Percentiles rank a stretch among this genome's conserved stretches.
phyloP scores from a whole-genome alignment of 2,329 filamentous ascomycete species.

The Aspergillus calidoustus region DNA sequence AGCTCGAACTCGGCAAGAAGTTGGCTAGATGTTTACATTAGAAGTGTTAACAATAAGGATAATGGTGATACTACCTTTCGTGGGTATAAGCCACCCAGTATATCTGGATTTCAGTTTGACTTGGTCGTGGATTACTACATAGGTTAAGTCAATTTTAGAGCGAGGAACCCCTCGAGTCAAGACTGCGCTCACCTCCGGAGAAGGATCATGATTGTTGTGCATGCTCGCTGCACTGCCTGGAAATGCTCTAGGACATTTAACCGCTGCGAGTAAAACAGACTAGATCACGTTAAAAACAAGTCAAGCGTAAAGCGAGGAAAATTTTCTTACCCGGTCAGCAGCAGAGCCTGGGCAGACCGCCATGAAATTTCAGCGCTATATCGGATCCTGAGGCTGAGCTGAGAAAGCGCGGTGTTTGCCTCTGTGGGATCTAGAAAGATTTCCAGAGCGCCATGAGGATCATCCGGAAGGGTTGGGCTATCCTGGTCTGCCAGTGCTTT shows the following conservation, averaged over 20 bases:
- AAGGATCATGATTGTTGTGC: constrained; percentile 4
- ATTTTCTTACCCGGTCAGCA: background rate
- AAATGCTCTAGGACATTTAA: background rate
- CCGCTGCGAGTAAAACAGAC: background rate
- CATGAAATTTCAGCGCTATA: background rate
- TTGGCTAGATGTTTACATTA: background rate
- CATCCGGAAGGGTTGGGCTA: background rate
- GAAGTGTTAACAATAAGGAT: background rate
- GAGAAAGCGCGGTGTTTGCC: background rate
- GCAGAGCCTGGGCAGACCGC: background rate
- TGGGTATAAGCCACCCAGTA: background rate
- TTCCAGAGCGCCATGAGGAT: background rate
- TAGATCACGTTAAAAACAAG: background rate
- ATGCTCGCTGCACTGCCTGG: constrained; percentile 1
- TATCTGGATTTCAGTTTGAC: background rate
- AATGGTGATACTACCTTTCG: background rate
- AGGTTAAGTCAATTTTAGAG: background rate
- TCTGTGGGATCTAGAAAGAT: background rate
- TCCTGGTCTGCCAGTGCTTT: background rate
- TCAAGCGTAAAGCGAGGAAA: background rate
- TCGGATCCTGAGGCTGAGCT: background rate
- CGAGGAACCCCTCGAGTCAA: background rate
- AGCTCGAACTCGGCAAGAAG: constrained; percentile 1
- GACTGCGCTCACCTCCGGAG: background rate
- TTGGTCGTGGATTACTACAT: background rate